phyloP scores from a whole-genome alignment of 208 protist genomes.

The Wallacemonas sp. region DNA sequence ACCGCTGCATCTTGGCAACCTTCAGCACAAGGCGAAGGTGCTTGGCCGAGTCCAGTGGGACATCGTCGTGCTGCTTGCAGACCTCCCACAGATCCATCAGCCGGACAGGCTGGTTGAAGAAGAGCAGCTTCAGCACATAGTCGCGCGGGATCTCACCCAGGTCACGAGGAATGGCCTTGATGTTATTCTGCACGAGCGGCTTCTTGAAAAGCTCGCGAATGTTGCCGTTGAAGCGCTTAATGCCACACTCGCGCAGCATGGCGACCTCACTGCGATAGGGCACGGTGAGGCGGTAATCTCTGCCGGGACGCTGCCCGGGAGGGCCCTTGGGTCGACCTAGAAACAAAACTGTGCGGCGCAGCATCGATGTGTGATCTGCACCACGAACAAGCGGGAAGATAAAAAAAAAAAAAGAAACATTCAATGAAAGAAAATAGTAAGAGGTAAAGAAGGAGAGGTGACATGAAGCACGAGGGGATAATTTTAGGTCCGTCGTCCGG shows the following conservation, averaged over 20 bases:
- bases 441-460: neutral
- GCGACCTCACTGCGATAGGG: slow-evolving; percentile 86
- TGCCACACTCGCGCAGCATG: slow-evolving; percentile 64
- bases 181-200: slow-evolving; percentile 73
- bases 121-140: slow-evolving; percentile 84
- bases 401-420: neutral
- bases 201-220: slow-evolving; percentile 90
- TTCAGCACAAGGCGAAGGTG: slow-evolving; percentile 88
- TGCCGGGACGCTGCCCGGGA: slow-evolving; percentile 70
- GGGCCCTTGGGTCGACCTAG: slow-evolving; percentile 80
- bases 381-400: neutral
- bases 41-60: slow-evolving; percentile 85
- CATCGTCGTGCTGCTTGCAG: slow-evolving; percentile 86
- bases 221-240: slow-evolving; percentile 74
- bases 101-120: slow-evolving; percentile 87
- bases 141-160: slow-evolving; percentile 87
- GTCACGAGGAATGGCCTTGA: slow-evolving; percentile 88
- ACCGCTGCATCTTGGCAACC: slow-evolving; percentile 84
- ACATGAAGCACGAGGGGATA: too few species aligned
- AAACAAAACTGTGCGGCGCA: slow-evolving; percentile 41
- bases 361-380: slow-evolving; percentile 36
- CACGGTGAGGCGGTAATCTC: slow-evolving; percentile 78
- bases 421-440: neutral
- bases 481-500: too few species aligned
- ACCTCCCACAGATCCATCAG: slow-evolving; percentile 84